Evolutionary conservation across 805 yeast genomes (phyloP).

Genomic region (Ogataea corticis): DNA sequence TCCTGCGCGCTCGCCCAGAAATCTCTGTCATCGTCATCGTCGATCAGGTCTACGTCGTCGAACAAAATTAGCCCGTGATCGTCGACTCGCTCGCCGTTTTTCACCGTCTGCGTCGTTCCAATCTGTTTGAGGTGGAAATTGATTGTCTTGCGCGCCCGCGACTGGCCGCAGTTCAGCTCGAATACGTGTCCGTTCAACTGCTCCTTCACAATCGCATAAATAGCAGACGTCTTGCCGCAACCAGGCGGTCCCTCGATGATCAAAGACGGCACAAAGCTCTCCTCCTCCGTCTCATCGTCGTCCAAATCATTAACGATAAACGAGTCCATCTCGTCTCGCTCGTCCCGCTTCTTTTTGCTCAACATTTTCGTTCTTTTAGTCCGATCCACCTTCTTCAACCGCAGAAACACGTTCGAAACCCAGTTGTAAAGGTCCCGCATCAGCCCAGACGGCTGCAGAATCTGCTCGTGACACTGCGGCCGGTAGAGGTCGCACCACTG

Average conservation of each 20-base stretch:
- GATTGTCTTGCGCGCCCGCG: constrained; percentile 72
- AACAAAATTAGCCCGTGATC: constrained; percentile 67
- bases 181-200: constrained; percentile 66
- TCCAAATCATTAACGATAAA: constrained; percentile 42
- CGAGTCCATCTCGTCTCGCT: constrained; percentile 28
- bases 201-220: constrained; percentile 65
- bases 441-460: constrained; percentile 34
- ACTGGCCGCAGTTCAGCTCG: constrained; percentile 76
- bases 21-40: constrained; percentile 69
- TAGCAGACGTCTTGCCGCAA: constrained; percentile 73
- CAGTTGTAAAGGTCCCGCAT: constrained; percentile 36
- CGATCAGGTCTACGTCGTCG: constrained; percentile 84
- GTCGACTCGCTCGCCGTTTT: constrained; percentile 31
- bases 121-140: constrained; percentile 67
- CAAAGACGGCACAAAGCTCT: constrained; percentile 58
- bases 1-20: constrained; percentile 78
- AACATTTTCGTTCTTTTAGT: constrained; percentile 26
- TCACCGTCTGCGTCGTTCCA: constrained; percentile 81
- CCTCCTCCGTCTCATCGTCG: constrained; percentile 34
- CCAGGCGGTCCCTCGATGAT: constrained; percentile 73
- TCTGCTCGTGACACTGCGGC: constrained; percentile 38
- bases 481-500: constrained; percentile 48
- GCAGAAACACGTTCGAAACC: constrained; percentile 42
- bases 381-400: constrained; percentile 30
- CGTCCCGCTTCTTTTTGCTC: constrained; percentile 20